Evolutionary conservation across 306 rosid genomes (phyloP).

Genomic region (Senna tora): DNA sequence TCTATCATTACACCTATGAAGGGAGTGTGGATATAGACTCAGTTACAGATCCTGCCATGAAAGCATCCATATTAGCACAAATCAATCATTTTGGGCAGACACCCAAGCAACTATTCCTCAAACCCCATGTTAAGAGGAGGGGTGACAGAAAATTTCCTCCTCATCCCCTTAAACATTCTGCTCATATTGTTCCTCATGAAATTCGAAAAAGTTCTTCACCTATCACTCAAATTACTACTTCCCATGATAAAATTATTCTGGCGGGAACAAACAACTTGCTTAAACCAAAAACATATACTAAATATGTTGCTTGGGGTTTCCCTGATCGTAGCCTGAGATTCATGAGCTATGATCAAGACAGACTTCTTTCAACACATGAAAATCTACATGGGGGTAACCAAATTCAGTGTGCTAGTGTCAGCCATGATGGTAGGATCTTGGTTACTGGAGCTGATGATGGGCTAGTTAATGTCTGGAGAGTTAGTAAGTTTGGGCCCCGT

Average conservation of each 20-base stretch:
- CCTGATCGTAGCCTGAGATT: conserved; percentile 80
- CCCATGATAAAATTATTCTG: conserved; percentile 66
- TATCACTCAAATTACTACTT: conserved; percentile 65
- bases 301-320: conserved; percentile 97
- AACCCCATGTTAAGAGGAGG: conserved; percentile 86
- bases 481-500: conserved; percentile 76
- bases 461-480: conserved; percentile 88
- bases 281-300: conserved; percentile 91
- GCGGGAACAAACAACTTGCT: conserved; percentile 71
- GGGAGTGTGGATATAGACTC: conserved; percentile 99
- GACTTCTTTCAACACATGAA: conserved; percentile 76
- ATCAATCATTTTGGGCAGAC: conserved; percentile 99
- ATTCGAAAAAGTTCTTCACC: conserved; percentile 60
- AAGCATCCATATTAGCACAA: conserved; percentile 98
- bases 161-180: conserved; percentile 74
- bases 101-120: conserved; percentile 92
- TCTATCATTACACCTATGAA: conserved; percentile 97
- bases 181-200: conserved; percentile 62
- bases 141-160: conserved; percentile 77
- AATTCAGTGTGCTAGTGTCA: conserved; percentile 83
- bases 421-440: conserved; percentile 86
- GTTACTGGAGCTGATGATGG: conserved; percentile 99
- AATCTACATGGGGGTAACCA: conserved; percentile 91
- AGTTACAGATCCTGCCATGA: conserved; percentile 97
- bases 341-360: conserved; percentile 76